Percentiles rank a stretch among this genome's conserved stretches.
Conservation (phyloP, 306 rosid species). For the Begonia masoniana region DNA sequence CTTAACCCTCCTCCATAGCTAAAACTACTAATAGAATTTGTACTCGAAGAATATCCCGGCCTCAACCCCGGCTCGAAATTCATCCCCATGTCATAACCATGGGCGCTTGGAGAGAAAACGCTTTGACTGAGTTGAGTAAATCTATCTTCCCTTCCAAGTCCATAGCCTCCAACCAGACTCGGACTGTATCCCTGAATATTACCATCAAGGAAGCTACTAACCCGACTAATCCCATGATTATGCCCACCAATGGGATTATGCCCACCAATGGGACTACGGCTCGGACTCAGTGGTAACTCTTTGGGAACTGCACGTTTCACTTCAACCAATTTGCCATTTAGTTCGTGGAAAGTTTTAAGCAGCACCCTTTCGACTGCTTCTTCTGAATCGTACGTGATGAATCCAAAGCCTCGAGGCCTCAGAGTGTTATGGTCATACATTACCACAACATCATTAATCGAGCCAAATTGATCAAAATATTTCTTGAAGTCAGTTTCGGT, state of each 20-base stretch:
- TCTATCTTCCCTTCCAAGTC: conserved; percentile 55
- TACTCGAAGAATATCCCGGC: conserved; percentile 58
- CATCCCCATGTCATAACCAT: conserved; percentile 72
- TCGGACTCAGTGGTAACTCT: conserved; percentile 69
- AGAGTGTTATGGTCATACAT: conserved; percentile 96
- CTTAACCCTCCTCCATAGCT: conserved; percentile 64
- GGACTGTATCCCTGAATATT: conserved; percentile 65
- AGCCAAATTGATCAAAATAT: conserved; percentile 88
- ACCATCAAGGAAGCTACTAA: conserved; percentile 60
- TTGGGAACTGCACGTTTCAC: conserved; percentile 94
- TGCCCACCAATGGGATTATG: conserved; percentile 59
- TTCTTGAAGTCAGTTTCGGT: conserved; percentile 77
- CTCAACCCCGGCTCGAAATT: conserved; percentile 62
- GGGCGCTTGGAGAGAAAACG: conserved; percentile 55
- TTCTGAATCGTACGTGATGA: conserved; percentile 84
- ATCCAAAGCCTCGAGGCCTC: conserved; percentile 94
- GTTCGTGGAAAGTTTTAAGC: conserved; percentile 71
- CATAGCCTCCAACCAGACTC: conserved; percentile 58
- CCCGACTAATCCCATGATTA: conserved; percentile 52
- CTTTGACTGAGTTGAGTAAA: conserved; percentile 66
- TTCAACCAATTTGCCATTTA: conserved; percentile 86
- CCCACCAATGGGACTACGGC: conserved; percentile 60
- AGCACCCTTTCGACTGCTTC: conserved; percentile 83
- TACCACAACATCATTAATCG: conserved; percentile 84
- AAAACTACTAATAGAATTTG: conserved; percentile 43